Base-by-base conservation (phyloP, 768 basidiomycete species). In the Hericium erinaceus region DNA sequence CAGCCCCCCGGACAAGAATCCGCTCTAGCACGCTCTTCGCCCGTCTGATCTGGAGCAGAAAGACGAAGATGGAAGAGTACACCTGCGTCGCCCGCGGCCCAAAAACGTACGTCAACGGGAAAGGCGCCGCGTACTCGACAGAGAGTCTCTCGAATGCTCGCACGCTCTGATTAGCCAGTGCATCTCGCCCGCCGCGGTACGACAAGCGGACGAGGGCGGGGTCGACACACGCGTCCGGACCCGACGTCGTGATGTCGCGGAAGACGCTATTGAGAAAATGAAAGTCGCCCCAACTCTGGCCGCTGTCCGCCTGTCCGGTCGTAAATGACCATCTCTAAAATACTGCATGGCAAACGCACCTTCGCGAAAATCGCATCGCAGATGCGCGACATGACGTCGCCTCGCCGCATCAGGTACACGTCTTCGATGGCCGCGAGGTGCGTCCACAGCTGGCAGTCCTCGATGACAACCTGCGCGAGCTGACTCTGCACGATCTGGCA, bases 241-340 rank as follows among this genome's bases (percentile, higher is more conserved):
- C 69, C 16, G 80, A 74, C 60, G 81, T 77, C 39, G 84, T 74
- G 28, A 86, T 77, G 52, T 91, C 87, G 18, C 75, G 74, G 66
- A 93, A 90, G 10, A 85, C 82, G 28, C 81, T 84, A 64, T 92
- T 92, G 56, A 92, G 68, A 69, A 88, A 89, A 70, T 93, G 91
- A 66, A 89, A 90, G 65, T 92, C 91, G 49, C 71, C 77, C 90
- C 90, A 93, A 3, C 64, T 54, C 64, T 85, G 82, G 50, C 78
- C 74, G n/a, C 73, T 73, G 61, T 92, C 87, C 81, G 92, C 90
- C 89, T 92, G 55, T 5, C 52, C 3, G 48, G 48, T 16, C 52
- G 16, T 16, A 18, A 48, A 24, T 51, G 39, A 12, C 18, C n/a
- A 58, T 10, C 38, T 15, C 4, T 48, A 48, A 11, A 22, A 33